A percentile compares a stretch with the other conserved stretches of the same genome.
These are phyloP conservation scores for Populus nigra DNA, from an alignment of 345 rosid species.

Conservation along the genomic window DNA sequence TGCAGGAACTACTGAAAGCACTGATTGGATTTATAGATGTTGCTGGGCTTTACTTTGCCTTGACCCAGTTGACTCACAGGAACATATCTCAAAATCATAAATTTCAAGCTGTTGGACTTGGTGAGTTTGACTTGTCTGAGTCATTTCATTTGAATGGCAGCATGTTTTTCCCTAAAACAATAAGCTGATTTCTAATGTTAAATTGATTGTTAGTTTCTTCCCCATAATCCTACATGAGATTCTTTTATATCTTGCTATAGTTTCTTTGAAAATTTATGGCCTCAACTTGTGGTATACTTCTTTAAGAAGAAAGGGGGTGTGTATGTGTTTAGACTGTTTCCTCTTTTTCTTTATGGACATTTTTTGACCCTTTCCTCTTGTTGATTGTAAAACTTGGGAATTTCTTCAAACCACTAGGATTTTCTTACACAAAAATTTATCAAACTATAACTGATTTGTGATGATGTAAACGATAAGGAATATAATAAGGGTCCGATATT, in stretches of 20 bases:
- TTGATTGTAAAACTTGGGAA: background rate
- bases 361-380: background rate
- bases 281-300: background rate
- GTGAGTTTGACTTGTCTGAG: slow-evolving; percentile 43
- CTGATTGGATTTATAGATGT: slow-evolving; percentile 92
- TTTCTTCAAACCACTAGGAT: background rate
- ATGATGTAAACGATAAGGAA: background rate
- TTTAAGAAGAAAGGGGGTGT: background rate
- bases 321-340: background rate
- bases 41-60: slow-evolving; percentile 89
- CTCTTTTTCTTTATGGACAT: background rate
- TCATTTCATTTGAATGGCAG: slow-evolving; percentile 4
- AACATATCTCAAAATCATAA: slow-evolving; percentile 96
- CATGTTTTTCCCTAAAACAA: background rate
- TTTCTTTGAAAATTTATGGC: background rate
- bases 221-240: background rate
- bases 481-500: background rate
- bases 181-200: background rate
- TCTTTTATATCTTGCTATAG: background rate
- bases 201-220: background rate
- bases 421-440: background rate
- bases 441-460: background rate
- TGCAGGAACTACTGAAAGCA: slow-evolving; percentile 90
- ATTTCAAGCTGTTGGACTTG: slow-evolving; percentile 96
- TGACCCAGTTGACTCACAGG: slow-evolving; percentile 89